phyloP scores from a whole-genome alignment of 1,284 basidiomycete genomes.

The Marasmius oreades region DNA sequence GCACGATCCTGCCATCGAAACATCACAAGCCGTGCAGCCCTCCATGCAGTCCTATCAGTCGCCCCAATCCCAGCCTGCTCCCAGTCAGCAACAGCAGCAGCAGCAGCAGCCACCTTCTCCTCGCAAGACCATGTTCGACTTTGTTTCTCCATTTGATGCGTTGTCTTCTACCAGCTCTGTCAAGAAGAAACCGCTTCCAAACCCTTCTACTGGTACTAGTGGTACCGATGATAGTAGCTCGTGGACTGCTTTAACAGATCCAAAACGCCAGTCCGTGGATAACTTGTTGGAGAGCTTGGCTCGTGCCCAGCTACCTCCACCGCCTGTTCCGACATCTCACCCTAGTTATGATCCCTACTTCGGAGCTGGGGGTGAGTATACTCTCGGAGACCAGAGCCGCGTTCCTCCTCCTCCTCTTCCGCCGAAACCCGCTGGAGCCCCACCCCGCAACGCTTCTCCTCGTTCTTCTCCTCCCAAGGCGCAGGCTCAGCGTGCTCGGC shows the following conservation, averaged over 20 bases:
- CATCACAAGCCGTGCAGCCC: conserved; percentile 29
- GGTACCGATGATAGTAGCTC: conserved; percentile 54
- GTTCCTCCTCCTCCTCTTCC: conserved; percentile 49
- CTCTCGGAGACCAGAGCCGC: conserved; percentile 40
- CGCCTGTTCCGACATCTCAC: conserved; percentile 25
- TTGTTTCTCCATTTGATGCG: conserved; percentile 78
- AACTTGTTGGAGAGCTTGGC: conserved; percentile 72
- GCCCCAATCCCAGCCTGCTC: conserved; percentile 21
- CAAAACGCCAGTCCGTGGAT: conserved; percentile 75
- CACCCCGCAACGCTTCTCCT: conserved; percentile 50
- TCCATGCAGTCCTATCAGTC: conserved; percentile 19
- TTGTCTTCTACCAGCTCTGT: conserved; percentile 42
- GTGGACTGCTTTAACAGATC: conserved; percentile 49
- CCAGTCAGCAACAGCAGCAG: conserved; percentile 29
- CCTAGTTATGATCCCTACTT: conserved; percentile 38
- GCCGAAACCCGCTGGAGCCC: conserved; percentile 38
- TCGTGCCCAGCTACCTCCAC: conserved; percentile 43
- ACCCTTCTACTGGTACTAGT: conserved; percentile 42
- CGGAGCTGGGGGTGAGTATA: conserved; percentile 39
- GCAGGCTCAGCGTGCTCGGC: conserved; percentile 37
- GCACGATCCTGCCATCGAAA: conserved; percentile 32
- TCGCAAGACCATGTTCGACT: conserved; percentile 78
- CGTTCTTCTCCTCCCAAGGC: conserved; percentile 63
- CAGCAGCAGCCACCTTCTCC: conserved; percentile 61
- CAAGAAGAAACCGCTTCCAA: conserved; percentile 62